A percentile compares a stretch with the other conserved stretches of the same genome.
These are phyloP conservation scores for Clonostachys sp. DNA, from an alignment of 2,329 filamentous ascomycete species.

Conservation along the genomic window DNA sequence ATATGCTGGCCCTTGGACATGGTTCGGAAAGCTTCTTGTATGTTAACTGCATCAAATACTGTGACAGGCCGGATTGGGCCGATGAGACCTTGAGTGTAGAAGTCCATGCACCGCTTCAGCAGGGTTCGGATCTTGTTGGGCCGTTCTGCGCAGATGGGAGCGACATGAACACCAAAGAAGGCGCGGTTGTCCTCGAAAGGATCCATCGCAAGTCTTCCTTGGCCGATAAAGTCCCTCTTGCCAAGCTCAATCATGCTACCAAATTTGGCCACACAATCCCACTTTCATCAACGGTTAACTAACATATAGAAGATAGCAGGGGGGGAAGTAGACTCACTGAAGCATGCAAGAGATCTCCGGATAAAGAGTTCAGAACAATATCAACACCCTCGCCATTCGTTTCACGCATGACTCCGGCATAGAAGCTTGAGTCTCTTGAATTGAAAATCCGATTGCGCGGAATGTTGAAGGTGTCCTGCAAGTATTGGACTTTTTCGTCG, in stretches of 20 bases:
- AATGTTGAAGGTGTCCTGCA: conserved; percentile 18
- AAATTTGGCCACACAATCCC: conserved; percentile 35
- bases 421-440: conserved; percentile 17
- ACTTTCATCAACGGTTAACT: conserved; percentile 8
- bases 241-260: conserved; percentile 42
- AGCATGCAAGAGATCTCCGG: conserved; percentile 18
- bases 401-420: conserved; percentile 11
- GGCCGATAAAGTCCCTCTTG: conserved; percentile 26
- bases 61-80: conserved; percentile 5
- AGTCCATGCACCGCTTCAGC: too few relatives aligned
- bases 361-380: conserved; percentile 23
- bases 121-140: too few relatives aligned
- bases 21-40: conserved; percentile 31
- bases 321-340: conserved; percentile 6
- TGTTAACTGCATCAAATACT: conserved; percentile 13
- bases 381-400: conserved; percentile 24
- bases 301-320: too few relatives aligned
- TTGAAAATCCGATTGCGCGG: conserved; percentile 21
- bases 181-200: conserved; percentile 30
- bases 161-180: conserved; percentile 26
- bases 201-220: conserved; percentile 2
- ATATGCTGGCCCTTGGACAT: conserved; percentile 37
- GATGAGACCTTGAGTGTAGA: too few relatives aligned
- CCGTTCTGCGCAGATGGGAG: too few relatives aligned
- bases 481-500: conserved; percentile 18